Evolutionary conservation across 495 filamentous ascomycete genomes (phyloP), one percentile per base, ranked within the genome.

Genomic region (Physcia stellaris): DNA sequence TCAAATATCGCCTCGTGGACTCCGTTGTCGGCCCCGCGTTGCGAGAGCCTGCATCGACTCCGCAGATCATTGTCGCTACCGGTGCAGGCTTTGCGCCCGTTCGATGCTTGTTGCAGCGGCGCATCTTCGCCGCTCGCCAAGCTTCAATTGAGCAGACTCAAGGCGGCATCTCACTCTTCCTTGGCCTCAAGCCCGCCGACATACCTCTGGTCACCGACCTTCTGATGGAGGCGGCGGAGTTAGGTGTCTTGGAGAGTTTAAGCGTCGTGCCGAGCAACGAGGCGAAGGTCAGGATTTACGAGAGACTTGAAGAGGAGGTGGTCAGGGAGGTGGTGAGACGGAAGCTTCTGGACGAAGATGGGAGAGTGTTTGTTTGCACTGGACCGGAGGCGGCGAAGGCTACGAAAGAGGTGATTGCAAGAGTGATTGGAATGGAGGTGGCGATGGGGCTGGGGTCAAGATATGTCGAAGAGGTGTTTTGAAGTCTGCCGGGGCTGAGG

Each of bases 31-130:
- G 36, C 13, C 28, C 17, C 4, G 28, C 18, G 6, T 17, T 47
- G 4, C 28, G 32, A 27, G 15, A 26, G n/a, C 40, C 37, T 3
- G 13, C 32, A 4, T 32, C 30, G 3, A 35, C 28, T 6, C 45
- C 48, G 10, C 35, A 46, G 17, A 17, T 56, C 23, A 39, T 46
- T 23, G 30, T 56, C n/a, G 51, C 45, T 21, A 56, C 51, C 3
- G 51, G 53, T 15, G 51, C 51, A 1, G 51, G 53, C 21, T 52
- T 56, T 22, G 53, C 48, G 21, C 51, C 51, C 22, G 28, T 56
- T 7, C 52, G 45, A 20, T 33, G 35, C 26, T 40, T 54, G 12
- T 40, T 54, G 11, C 45, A 49, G 28, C 32, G 35, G 24, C 52
- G 45, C 13, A 41, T 51, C 11, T 28, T 19, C 15, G 19, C 20